Conservation (phyloP, 306 rosid species). For the Prunus mume region DNA sequence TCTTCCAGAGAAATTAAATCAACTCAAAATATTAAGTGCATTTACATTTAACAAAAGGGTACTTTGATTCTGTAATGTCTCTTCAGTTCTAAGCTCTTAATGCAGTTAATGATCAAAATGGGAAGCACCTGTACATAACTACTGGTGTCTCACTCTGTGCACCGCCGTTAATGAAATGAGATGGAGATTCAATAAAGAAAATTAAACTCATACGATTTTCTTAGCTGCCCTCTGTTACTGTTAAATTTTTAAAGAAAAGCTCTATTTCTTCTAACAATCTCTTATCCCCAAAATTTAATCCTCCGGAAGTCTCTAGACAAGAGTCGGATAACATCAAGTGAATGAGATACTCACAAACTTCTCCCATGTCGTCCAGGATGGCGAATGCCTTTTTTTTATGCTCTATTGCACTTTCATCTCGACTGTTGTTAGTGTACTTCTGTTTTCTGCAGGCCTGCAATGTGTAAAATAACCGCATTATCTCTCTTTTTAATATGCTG, state of each 20-base stretch:
- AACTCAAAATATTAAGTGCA: too few species aligned
- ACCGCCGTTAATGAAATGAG: too few species aligned
- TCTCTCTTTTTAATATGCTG: background rate
- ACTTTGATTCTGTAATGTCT: too few species aligned
- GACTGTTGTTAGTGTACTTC: constrained; percentile 35
- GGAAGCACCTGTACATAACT: too few species aligned
- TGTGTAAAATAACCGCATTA: constrained; percentile 1
- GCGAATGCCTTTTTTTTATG: constrained; percentile 22
- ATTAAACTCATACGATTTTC: background rate
- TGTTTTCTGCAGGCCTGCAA: constrained; percentile 69
- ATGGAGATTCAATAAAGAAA: background rate
- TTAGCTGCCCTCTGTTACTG: constrained; percentile 34
- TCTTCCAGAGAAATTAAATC: too few species aligned
- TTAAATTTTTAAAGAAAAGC: constrained; percentile 46
- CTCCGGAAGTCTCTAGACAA: constrained; percentile 34
- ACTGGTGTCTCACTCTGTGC: too few species aligned
- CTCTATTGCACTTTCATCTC: constrained; percentile 24
- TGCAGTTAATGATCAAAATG: too few species aligned
- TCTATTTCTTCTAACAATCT: constrained; percentile 64
- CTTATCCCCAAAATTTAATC: constrained; percentile 29
- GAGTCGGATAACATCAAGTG: constrained; percentile 58
- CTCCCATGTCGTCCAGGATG: constrained; percentile 39
- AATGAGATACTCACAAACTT: constrained; percentile 55
- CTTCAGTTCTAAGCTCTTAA: too few species aligned
- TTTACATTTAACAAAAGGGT: too few species aligned